Evolutionary conservation across 73 alveolate genomes (phyloP).

Genomic region (Durusdinium trenchii): DNA sequence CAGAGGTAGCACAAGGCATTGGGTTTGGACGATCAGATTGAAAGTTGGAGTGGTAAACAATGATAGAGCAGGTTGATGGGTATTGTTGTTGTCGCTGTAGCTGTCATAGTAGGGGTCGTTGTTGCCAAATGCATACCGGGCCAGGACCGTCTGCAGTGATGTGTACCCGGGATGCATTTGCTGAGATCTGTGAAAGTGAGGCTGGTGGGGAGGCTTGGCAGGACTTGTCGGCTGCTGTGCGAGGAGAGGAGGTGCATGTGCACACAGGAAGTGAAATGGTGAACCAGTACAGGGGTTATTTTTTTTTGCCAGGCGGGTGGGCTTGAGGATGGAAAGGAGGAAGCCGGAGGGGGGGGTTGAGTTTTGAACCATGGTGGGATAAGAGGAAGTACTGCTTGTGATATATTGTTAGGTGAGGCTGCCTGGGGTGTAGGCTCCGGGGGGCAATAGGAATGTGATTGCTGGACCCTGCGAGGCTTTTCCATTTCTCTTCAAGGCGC

Average conservation of each 20-base stretch:
- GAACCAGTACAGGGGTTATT: not conserved
- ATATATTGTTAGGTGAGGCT: no score
- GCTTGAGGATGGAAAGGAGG: not conserved
- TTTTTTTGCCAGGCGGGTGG: not conserved
- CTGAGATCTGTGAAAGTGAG: not conserved
- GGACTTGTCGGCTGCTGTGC: not conserved
- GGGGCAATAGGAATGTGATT: no score
- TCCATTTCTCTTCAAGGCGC: slow-evolving; percentile 22
- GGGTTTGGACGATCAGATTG: no score
- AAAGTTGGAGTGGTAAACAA: no score
- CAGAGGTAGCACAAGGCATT: no score
- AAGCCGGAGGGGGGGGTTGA: not conserved
- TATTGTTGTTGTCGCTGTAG: no score
- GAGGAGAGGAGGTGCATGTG: not conserved
- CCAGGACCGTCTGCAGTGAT: not conserved
- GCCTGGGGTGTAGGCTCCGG: no score
- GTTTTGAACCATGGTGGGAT: not conserved
- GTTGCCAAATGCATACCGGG: no score
- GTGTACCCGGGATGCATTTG: not conserved
- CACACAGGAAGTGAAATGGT: slow-evolving; percentile 2
- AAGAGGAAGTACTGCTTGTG: no score
- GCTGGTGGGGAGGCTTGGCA: not conserved
- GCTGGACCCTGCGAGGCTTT: not conserved
- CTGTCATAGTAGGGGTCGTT: no score
- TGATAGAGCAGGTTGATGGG: no score